phyloP scores from a whole-genome alignment of 2,329 filamentous ascomycete genomes.

The Teratosphaeriaceae sp. region DNA sequence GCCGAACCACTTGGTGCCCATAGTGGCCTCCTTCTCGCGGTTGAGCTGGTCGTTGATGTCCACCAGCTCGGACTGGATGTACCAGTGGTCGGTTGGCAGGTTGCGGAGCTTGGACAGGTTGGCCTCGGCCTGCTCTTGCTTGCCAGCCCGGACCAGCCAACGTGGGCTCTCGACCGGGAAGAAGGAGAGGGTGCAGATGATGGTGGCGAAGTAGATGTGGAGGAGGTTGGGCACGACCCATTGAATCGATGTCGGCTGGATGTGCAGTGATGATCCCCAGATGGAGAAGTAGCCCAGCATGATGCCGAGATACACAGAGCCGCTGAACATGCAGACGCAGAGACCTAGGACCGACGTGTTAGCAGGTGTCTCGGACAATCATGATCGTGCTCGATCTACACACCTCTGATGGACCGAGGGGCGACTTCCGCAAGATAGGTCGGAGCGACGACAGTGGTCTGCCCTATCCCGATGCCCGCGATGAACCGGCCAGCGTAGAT shows the following conservation, averaged over 20 bases:
- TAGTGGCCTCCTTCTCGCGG: conserved; percentile 64
- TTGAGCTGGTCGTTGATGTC: conserved; percentile 60
- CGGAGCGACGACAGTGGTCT: conserved; percentile 52
- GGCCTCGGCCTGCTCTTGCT: conserved; percentile 23
- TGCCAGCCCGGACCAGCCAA: conserved; percentile 29
- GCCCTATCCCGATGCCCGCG: conserved; percentile 36
- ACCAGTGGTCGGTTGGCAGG: conserved; percentile 24
- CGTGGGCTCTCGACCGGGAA: conserved; percentile 27
- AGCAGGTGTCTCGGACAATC: too few relatives aligned
- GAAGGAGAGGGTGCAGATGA: conserved; percentile 62
- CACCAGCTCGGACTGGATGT: conserved; percentile 47
- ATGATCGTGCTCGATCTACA: too few relatives aligned
- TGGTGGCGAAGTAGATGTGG: conserved; percentile 68
- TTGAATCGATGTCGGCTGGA: conserved; percentile 36
- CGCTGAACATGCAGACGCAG: conserved; percentile 65
- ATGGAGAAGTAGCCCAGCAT: conserved; percentile 72
- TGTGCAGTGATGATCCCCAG: conserved; percentile 47
- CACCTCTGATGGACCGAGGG: conserved; percentile 24
- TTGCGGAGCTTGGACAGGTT: conserved; percentile 26
- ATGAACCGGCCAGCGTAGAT: conserved; percentile 36
- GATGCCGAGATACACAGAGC: conserved; percentile 68
- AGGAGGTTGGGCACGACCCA: conserved; percentile 65
- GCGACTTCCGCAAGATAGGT: conserved; percentile 52
- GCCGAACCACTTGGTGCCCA: conserved; percentile 58
- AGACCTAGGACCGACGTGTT: conserved; percentile 53